These are phyloP conservation scores for Cladophialophora chaetospira DNA, from an alignment of 2,329 filamentous ascomycete species.

Conservation along the genomic window DNA sequence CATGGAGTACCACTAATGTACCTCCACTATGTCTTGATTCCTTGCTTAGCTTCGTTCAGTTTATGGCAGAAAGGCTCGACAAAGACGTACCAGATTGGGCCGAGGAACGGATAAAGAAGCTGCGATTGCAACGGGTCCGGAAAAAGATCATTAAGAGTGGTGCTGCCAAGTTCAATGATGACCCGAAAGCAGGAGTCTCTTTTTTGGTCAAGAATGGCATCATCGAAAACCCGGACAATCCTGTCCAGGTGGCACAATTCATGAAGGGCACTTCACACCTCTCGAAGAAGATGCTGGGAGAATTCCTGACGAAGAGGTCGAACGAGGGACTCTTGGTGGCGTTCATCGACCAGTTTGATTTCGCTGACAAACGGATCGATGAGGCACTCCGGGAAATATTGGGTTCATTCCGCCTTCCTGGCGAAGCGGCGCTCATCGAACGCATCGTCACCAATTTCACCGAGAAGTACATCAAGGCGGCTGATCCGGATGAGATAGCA, in stretches of 20 bases:
- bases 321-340: conserved; percentile 83
- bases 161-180: conserved; percentile 91
- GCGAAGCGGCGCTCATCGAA: conserved; percentile 90
- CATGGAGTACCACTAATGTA: conserved; percentile 98
- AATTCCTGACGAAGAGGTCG: conserved; percentile 87
- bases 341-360: conserved; percentile 87
- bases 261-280: conserved; percentile 83
- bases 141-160: conserved; percentile 91
- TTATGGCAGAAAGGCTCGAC: conserved; percentile 81
- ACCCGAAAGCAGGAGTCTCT: conserved; percentile 82
- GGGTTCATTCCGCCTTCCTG: conserved; percentile 88
- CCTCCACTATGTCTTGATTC: conserved; percentile 93
- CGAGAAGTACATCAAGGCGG: conserved; percentile 75
- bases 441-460: conserved; percentile 86
- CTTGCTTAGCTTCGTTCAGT: conserved; percentile 85
- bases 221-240: conserved; percentile 73
- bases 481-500: conserved; percentile 71
- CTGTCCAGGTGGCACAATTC: conserved; percentile 79
- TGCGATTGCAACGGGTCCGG: conserved; percentile 72
- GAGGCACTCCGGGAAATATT: conserved; percentile 86
- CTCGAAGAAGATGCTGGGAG: conserved; percentile 87
- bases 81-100: conserved; percentile 62
- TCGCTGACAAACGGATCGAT: conserved; percentile 80
- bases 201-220: conserved; percentile 85
- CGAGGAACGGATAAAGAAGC: conserved; percentile 63